phyloP scores from a whole-genome alignment of 2,329 filamentous ascomycete genomes.

The Aspergillus quadrilineatus region DNA sequence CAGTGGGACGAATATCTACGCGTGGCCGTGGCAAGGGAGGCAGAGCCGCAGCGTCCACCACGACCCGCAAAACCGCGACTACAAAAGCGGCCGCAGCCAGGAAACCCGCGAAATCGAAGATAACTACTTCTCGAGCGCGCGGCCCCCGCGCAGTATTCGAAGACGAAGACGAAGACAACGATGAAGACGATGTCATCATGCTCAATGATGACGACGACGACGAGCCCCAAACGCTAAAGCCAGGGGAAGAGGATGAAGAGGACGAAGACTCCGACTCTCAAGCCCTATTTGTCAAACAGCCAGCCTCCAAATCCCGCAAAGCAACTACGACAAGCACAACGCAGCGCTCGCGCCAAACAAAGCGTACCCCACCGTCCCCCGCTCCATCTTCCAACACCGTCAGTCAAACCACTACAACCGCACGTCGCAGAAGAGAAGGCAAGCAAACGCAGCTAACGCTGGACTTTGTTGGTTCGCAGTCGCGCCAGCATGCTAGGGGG shows the following conservation, averaged over 20 bases:
- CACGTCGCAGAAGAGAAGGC: conserved; percentile 26
- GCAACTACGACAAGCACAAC: conserved; percentile 21
- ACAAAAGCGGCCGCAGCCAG: conserved; percentile 31
- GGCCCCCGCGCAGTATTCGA: conserved; percentile 35
- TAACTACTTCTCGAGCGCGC: conserved; percentile 22
- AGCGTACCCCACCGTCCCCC: conserved; percentile 31
- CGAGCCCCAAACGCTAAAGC: conserved; percentile 27
- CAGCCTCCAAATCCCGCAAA: conserved; percentile 28
- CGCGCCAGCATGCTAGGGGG: conserved; percentile 29
- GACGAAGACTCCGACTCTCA: conserved; percentile 37
- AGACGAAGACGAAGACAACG: conserved; percentile 43
- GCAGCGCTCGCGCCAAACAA: conserved; percentile 22
- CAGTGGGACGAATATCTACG: conserved; percentile 35
- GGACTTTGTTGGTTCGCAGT: conserved; percentile 42
- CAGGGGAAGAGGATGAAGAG: conserved; percentile 27
- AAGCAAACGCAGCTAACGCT: conserved; percentile 42
- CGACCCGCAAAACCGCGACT: conserved; percentile 37
- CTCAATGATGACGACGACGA: conserved; percentile 36
- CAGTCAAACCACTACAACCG: conserved; percentile 25
- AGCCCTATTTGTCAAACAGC: conserved; percentile 44
- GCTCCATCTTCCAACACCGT: conserved; percentile 36
- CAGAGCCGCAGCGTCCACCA: conserved; percentile 41
- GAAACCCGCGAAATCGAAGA: conserved; percentile 20
- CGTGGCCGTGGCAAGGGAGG: conserved; percentile 51
- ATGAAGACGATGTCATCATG: conserved; percentile 43